Evolutionary conservation across 164 flowering plant genomes (phyloP).

Genomic region (Warburgia ugandensis): DNA sequence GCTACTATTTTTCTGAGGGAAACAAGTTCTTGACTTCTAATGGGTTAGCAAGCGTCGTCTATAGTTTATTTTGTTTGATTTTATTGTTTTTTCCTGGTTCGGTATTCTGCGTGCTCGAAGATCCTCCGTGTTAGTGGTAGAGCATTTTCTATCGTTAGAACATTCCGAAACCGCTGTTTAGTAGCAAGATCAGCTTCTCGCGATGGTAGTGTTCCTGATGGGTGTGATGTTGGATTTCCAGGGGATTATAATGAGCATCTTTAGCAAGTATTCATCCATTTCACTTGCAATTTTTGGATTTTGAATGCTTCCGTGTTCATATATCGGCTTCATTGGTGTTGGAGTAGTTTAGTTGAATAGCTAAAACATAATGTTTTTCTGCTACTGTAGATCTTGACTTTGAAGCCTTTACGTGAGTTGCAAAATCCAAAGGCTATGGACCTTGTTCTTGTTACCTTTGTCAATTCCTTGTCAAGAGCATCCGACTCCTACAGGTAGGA

Average conservation of each 20-base stretch:
- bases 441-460: too few relatives aligned
- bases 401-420: too few relatives aligned
- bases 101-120: conserved; percentile 3
- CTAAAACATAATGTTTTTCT: too few relatives aligned
- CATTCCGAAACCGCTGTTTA: conserved; percentile 11
- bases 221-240: conserved; percentile 55
- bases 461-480: too few relatives aligned
- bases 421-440: too few relatives aligned
- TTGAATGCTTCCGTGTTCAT: neutral
- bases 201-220: conserved; percentile 24
- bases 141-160: conserved; percentile 1
- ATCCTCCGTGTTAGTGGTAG: conserved; percentile 2
- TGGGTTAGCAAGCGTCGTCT: too few relatives aligned
- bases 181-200: conserved; percentile 21
- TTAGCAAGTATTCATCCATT: conserved; percentile 41
- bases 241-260: conserved; percentile 65
- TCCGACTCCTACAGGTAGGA: too few relatives aligned
- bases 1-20: too few relatives aligned
- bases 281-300: neutral
- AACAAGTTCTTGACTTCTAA: too few relatives aligned
- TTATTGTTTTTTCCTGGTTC: too few relatives aligned
- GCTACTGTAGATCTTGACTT: too few relatives aligned
- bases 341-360: neutral
- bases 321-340: neutral
- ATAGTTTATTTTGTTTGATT: conserved; percentile 1